Evolutionary conservation across 2,329 filamentous ascomycete species (phyloP), one percentile per base, ranked within the genome.

Genomic region (Fusarium multiceps): DNA sequence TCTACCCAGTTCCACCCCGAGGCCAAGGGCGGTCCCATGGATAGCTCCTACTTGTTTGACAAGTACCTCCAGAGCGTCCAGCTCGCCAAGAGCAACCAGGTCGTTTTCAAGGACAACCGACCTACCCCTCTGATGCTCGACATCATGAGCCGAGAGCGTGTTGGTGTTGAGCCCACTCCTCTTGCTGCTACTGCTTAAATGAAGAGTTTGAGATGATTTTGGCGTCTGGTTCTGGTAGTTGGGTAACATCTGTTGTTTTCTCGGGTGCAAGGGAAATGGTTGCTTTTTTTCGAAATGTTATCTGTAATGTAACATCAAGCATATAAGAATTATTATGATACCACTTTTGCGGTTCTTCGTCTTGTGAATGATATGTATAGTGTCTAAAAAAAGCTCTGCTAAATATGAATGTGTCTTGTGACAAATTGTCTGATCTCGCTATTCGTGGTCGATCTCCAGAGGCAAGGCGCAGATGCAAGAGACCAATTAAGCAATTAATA

Each of bases 1-100:
- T 95, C 93, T 70, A 97, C 94, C 25, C 96, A 99, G 82, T 99
- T 99, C 90, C 96, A 99, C 80, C 96, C 96, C 18, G 96, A 99
- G 84, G 96, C 96, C 74, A 97, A 97, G 87, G 96, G 96, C 66
- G 96, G 96, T 57, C 96, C 96, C 57, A 92, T 97, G 83, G 96
- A 99, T 85, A 97, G 93, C 70, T 90, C 93, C 4, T 98, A 97
- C 83, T 87, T 99, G 64, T 99, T 99, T 78, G 96, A 99, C 82
- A 93, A 93, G 85, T 99, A 98, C 84, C 85, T 98, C 47, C 90
- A 97, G 80, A 95, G 92, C 76, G 94, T 98, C 37, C 87, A 90
- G 80, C 88, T 92, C 78, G 97, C 95, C 89, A 98, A 97, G 90
- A 88, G 91, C 75, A 90, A 87, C 80, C 91, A 97, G 82, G 84